These are phyloP conservation scores for Stemphylium vesicarium DNA, from an alignment of 2,329 filamentous ascomycete species.

Conservation along the genomic window DNA sequence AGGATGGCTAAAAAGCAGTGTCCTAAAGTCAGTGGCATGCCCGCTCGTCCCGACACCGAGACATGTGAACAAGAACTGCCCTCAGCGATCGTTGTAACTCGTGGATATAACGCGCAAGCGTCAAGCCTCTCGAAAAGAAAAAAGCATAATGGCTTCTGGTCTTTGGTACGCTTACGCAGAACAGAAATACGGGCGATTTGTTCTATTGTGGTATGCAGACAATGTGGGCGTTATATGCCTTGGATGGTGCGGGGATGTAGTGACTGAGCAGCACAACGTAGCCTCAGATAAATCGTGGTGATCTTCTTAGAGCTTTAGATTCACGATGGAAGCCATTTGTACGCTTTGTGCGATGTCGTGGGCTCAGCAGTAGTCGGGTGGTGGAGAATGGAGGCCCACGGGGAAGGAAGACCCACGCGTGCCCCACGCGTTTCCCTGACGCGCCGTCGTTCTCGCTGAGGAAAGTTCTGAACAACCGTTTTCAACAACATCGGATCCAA, in stretches of 20 bases:
- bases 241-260: neutral
- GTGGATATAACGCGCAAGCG: neutral
- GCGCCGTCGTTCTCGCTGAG: neutral
- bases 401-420: slow-evolving; percentile 1
- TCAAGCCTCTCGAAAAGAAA: neutral
- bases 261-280: neutral
- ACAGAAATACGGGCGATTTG: neutral
- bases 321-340: neutral
- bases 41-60: neutral
- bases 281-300: too few species aligned
- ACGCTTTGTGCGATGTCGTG: neutral
- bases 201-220: neutral
- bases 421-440: neutral
- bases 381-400: slow-evolving; percentile 2
- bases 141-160: neutral
- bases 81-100: neutral
- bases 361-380: neutral
- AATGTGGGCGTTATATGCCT: neutral
- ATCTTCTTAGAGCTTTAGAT: too few species aligned
- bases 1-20: slow-evolving; percentile 1
- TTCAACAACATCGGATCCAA: neutral
- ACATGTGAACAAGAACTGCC: neutral
- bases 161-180: neutral
- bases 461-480: neutral
- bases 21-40: neutral